These are phyloP conservation scores for Rhizoclosmatium globosum DNA, from an alignment of 192 early-diverging fungal genomes.

Conservation along the genomic window DNA sequence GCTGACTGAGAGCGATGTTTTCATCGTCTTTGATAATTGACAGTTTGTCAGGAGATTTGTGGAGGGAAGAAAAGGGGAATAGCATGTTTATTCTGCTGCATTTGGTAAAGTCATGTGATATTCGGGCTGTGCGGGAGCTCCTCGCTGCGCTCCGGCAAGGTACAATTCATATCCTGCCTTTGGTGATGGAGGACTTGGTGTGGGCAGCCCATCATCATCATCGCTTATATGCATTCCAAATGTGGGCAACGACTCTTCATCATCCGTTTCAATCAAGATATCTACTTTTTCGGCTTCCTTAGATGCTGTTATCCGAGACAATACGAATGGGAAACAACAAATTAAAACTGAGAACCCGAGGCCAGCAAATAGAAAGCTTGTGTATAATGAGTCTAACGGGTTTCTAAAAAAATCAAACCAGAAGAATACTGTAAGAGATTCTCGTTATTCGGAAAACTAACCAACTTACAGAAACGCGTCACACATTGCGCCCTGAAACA, in stretches of 20 bases:
- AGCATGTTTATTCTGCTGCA: conserved; percentile 1
- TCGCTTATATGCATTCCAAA: not conserved
- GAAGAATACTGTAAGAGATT: too few relatives aligned
- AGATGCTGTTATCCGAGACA: not conserved
- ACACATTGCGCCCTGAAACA: not conserved
- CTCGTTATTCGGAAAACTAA: not conserved
- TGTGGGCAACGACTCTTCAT: not conserved
- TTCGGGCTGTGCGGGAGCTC: not conserved
- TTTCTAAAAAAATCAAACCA: not conserved
- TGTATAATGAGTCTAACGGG: conserved; percentile 5
- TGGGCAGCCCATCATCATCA: not conserved
- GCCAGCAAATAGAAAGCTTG: not conserved
- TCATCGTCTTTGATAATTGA: too few relatives aligned
- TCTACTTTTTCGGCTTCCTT: not conserved
- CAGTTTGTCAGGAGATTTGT: too few relatives aligned
- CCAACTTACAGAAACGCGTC: not conserved
- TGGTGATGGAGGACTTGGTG: not conserved
- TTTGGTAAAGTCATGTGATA: not conserved
- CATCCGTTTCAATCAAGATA: not conserved
- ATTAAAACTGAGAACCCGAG: not conserved
- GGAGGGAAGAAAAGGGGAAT: too few relatives aligned
- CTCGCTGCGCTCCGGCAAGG: not conserved
- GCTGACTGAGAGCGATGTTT: not conserved
- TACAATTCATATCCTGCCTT: not conserved
- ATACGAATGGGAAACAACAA: not conserved